Conservation (phyloP, 257 asterid species). For the Verbena officinalis region DNA sequence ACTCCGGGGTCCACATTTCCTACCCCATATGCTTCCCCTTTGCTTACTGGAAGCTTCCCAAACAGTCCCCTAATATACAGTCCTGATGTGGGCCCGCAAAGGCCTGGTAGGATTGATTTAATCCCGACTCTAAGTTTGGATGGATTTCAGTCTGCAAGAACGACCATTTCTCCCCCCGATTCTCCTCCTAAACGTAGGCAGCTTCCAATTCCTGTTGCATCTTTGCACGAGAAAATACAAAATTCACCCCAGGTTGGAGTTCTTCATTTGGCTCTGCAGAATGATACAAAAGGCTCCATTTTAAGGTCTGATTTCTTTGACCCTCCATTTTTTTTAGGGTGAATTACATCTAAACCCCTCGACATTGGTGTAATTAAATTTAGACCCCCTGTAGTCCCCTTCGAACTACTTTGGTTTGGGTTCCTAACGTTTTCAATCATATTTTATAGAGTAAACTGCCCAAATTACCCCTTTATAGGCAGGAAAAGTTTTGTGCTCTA, state of each 20-base stretch:
- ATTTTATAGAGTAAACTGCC: too few relatives aligned
- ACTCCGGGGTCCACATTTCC: conserved; percentile 57
- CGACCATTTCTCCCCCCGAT: conserved; percentile 70
- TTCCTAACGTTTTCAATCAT: too few relatives aligned
- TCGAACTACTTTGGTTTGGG: too few relatives aligned
- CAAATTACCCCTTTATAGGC: too few relatives aligned
- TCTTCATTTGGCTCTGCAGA: conserved; percentile 90
- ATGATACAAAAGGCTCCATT: conserved; percentile 87
- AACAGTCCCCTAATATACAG: conserved; percentile 81
- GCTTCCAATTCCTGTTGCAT: conserved; percentile 58
- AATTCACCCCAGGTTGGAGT: conserved; percentile 93
- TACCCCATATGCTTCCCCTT: conserved; percentile 83
- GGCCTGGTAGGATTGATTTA: conserved; percentile 74
- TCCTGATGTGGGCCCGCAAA: conserved; percentile 79
- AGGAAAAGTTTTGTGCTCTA: too few relatives aligned
- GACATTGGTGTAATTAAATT: too few relatives aligned
- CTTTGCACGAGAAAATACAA: conserved; percentile 80
- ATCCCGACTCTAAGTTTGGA: conserved; percentile 95
- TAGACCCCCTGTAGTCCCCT: too few relatives aligned
- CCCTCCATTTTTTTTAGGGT: neutral
- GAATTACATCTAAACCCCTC: too few relatives aligned
- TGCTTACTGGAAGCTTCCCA: conserved; percentile 97
- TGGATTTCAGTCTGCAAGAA: conserved; percentile 72
- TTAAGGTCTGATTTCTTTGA: conserved; percentile 54
- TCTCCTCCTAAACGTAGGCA: conserved; percentile 81